Conservation (phyloP, 352 stramenopile species). For the Globisporangium takayamanum region DNA sequence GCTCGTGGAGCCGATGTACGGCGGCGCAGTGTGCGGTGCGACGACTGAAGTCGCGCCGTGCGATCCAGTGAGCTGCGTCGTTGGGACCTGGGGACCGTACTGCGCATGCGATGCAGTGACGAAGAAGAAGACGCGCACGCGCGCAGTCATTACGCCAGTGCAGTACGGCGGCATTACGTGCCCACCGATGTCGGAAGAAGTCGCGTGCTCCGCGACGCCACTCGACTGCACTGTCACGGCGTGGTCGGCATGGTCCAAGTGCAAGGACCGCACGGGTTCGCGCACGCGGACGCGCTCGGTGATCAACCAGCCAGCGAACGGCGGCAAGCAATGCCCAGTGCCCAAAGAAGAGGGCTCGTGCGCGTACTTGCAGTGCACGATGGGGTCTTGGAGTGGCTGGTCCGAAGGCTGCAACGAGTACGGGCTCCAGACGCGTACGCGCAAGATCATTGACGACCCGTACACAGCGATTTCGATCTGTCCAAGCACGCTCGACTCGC, state of each 20-base stretch:
- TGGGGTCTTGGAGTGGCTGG: conserved; percentile 23
- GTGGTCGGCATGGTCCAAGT: conserved; percentile 24
- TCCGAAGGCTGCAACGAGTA: conserved; percentile 25
- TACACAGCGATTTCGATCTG: conserved; percentile 24
- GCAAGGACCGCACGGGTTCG: conserved; percentile 11
- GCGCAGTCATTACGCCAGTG: conserved; percentile 21
- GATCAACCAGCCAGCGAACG: conserved; percentile 21
- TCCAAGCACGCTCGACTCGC: conserved; percentile 19
- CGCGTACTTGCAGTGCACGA: conserved; percentile 20
- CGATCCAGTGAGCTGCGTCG: conserved; percentile 44
- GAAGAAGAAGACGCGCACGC: conserved; percentile 22
- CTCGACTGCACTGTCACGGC: conserved; percentile 24
- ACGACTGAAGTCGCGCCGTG: conserved; percentile 26
- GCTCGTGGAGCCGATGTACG: conserved; percentile 24
- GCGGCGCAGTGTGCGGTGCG: conserved; percentile 24
- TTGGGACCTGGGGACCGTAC: conserved; percentile 26
- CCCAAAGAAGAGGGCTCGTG: conserved; percentile 16
- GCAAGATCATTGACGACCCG: conserved; percentile 23
- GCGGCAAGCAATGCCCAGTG: conserved; percentile 20
- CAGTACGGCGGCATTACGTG: conserved; percentile 35
- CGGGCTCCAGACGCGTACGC: conserved; percentile 25
- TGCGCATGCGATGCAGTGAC: conserved; percentile 23
- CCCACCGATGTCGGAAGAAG: conserved; percentile 6
- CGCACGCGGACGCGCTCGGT: conserved; percentile 24
- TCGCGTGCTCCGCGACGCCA: conserved; percentile 9